Evolutionary conservation across 768 basidiomycete species (phyloP), one percentile per base, ranked within the genome.

Genomic region (Boletus coccyginus): DNA sequence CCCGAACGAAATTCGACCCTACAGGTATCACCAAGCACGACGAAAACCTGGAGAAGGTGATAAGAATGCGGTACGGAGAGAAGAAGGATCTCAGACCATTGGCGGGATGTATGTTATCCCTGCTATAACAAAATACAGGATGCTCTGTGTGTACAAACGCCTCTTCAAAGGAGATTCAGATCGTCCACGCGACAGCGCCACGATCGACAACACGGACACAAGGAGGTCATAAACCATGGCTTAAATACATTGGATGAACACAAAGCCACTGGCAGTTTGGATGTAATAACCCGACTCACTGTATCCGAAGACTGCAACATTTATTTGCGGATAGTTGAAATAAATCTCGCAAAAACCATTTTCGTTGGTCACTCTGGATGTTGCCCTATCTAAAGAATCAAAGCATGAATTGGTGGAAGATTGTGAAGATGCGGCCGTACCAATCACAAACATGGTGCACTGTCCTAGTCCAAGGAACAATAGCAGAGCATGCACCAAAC

Each of bases 211-310:
- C 31, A 54, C 29, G 8, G 67, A 38, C 7, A 71, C 48, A 1
- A 67, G 17, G 12, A 71, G 19, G 46, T 71, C 60, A 27, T 51
- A 62, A 10, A 52, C 33, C 33, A 44, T 51, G 16, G 63, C 68
- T 69, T 47, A 3, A 46, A 31, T 24, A 31, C 29, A 21, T 41
- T 6, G 2, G 31, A 41, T 62, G 16, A 57, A 19, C 43, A 50
- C 11, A 4, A 12, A 10, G 13, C 21, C 11, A 21, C 21, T 21
- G 21, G 21, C 21, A 14, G 7, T 5, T 41, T 19, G n/a, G n/a
- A 32, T 1, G 16, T 3, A 5, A 40, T 29, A 3, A 7, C 0
- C 3, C 3, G 5, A 60, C 62, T 45, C 38, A 69, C 68, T 59
- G 51, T 62, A 69, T 41, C 56, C 24, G 36, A 56, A 21, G 4